A percentile compares a stretch with the other conserved stretches of the same genome.
Evolutionary conservation across 2,329 filamentous ascomycete species (phyloP).

Genomic region (Fusarium sp.): DNA sequence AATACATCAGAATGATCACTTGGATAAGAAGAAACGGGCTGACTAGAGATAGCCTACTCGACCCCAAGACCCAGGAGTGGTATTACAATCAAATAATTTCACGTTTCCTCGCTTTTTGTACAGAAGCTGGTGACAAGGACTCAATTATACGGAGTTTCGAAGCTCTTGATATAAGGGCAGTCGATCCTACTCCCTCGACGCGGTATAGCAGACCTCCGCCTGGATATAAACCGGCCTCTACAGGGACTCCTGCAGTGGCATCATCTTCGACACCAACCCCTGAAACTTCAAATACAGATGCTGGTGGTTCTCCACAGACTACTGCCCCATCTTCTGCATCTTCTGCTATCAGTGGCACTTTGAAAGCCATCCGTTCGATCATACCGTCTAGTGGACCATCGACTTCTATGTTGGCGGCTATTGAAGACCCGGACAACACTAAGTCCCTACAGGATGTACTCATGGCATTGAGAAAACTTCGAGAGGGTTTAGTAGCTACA

Average conservation of each 20-base stretch:
- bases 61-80: conserved; percentile 81
- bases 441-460: conserved; percentile 80
- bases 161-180: conserved; percentile 60
- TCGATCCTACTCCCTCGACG: conserved; percentile 27
- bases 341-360: conserved; percentile 14
- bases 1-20: neutral
- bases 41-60: conserved; percentile 68
- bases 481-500: conserved; percentile 88
- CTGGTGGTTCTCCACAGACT: neutral
- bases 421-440: conserved; percentile 55
- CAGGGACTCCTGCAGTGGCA: neutral
- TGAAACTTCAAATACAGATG: neutral
- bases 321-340: conserved; percentile 3
- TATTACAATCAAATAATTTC: conserved; percentile 91
- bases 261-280: neutral
- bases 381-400: conserved; percentile 29
- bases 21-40: conserved; percentile 2
- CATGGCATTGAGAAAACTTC: conserved; percentile 88
- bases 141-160: conserved; percentile 82
- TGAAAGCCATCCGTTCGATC: conserved; percentile 22
- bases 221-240: conserved; percentile 11
- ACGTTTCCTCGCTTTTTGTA: conserved; percentile 91
- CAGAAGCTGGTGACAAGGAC: conserved; percentile 76
- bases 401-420: conserved; percentile 29
- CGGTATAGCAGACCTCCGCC: conserved; percentile 17